Conservation (phyloP, 148 eudicot genomes). For the Diospyros kaki region DNA sequence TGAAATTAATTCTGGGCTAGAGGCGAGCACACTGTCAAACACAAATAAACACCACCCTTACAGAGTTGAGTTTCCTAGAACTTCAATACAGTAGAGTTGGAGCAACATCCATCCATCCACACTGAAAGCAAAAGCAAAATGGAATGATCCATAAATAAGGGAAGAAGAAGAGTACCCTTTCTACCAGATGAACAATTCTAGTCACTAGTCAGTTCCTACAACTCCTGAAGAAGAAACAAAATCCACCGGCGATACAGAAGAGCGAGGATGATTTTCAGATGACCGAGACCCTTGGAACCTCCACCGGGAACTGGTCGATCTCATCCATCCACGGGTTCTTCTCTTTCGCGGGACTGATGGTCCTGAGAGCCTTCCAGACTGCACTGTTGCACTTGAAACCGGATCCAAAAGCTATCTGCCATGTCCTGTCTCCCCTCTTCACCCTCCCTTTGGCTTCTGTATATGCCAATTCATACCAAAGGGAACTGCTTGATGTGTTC, state of each 20-base stretch:
- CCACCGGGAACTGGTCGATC: slow-evolving; percentile 39
- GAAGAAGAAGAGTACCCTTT: not conserved
- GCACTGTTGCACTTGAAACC: slow-evolving; percentile 52
- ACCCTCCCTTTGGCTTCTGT: slow-evolving; percentile 48
- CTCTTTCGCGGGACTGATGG: slow-evolving; percentile 33
- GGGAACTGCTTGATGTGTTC: slow-evolving; percentile 45
- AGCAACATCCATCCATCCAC: not conserved
- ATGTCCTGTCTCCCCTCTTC: slow-evolving; percentile 38
- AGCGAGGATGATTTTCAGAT: not conserved
- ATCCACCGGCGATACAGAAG: not conserved
- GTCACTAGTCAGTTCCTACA: not conserved
- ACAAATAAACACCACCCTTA: not conserved
- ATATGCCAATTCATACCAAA: slow-evolving; percentile 48
- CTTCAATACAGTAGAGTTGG: not conserved
- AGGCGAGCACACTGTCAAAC: not conserved
- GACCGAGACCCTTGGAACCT: slow-evolving; percentile 40
- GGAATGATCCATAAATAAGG: not conserved
- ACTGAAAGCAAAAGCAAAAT: not conserved
- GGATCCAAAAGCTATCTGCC: slow-evolving; percentile 52
- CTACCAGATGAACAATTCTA: not conserved
- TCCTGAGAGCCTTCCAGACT: slow-evolving; percentile 41
- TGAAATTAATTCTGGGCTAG: slow-evolving; percentile 10
- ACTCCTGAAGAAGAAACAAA: not conserved
- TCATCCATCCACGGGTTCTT: slow-evolving; percentile 56
- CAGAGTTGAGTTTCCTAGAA: not conserved